These are phyloP conservation scores for Xylariaceae sp. DNA, from an alignment of 2,329 filamentous ascomycete species.

Conservation along the genomic window DNA sequence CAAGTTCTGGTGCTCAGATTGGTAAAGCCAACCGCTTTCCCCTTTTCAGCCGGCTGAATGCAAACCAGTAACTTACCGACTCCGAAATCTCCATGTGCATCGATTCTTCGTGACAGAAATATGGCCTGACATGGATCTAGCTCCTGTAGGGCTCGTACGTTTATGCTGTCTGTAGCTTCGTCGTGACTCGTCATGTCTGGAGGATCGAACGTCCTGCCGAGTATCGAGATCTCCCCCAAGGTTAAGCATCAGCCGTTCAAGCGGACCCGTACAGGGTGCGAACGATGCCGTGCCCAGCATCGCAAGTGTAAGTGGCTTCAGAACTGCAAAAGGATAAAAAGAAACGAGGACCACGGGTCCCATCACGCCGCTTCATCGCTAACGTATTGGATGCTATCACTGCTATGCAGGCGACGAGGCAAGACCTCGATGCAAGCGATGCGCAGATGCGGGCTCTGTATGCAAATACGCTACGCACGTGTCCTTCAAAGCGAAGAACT, in stretches of 20 bases:
- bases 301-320: conserved; percentile 17
- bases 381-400: not conserved
- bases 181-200: not conserved
- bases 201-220: not conserved
- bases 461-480: conserved; percentile 18
- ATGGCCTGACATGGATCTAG: no score
- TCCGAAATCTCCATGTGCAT: not conserved
- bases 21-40: not conserved
- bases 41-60: not conserved
- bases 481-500: conserved; percentile 19
- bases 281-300: conserved; percentile 19
- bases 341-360: no score
- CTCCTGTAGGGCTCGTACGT: no score
- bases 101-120: no score
- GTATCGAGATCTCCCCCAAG: not conserved
- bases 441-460: conserved; percentile 6
- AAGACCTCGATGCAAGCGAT: conserved; percentile 18
- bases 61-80: not conserved
- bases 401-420: conserved; percentile 15
- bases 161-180: no score
- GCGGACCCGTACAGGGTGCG: conserved; percentile 18
- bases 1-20: not conserved
- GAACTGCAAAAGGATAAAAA: not conserved
- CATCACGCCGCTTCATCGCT: no score
- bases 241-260: not conserved